Base-by-base conservation (phyloP, 495 filamentous ascomycete species). In the Neurospora sp. region DNA sequence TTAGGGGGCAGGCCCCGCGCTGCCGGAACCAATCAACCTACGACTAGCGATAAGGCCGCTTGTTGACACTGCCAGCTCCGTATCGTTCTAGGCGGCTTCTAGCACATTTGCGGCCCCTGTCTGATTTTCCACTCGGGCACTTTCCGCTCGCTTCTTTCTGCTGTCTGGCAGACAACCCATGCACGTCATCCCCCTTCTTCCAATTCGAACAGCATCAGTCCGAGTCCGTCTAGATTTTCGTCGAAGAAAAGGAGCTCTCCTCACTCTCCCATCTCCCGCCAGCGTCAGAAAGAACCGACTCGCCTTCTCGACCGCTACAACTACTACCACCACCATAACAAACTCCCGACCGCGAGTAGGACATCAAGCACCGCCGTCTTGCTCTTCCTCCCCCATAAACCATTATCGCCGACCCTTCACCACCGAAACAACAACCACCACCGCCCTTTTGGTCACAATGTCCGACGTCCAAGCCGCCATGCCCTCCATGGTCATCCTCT, bases 401-500 rank as follows among this genome's bases (percentile, higher is more conserved):
- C 44, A 9, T 5, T n/a, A 20, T n/a, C 16, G 18, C 16, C 44
- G 44, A 45, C 12, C 6, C 5, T 2, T 45, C 7, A 27, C 48
- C 48, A 59, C 48, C 48, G 4, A 27, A 2, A 59, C 38, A 37
- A 39, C 9, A n/a, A 68, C 18, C 27, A 20, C 35, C 35, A 37
- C 35, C 35, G 35, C 35, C 35, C 35, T 37, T 7, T 37, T 37
- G 4, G 35, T 37, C 35, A 69, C 41, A 59, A 75, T 78, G 74
- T 27, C 48, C 3, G 71, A 78, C 69, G 16, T 38, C 9, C n/a
- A 42, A 7, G 22, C n/a, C 20, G 20, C 53, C 53, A 18, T 65
- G 22, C 71, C 73, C 65, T 71, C 79, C 27, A 61, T 59, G 20
- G 73, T 84, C 69, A 83, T 93, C 71, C 80, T 91, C 38, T 84